These are phyloP conservation scores for Claviceps citrina DNA, from an alignment of 2,329 filamentous ascomycete species.

Conservation along the genomic window DNA sequence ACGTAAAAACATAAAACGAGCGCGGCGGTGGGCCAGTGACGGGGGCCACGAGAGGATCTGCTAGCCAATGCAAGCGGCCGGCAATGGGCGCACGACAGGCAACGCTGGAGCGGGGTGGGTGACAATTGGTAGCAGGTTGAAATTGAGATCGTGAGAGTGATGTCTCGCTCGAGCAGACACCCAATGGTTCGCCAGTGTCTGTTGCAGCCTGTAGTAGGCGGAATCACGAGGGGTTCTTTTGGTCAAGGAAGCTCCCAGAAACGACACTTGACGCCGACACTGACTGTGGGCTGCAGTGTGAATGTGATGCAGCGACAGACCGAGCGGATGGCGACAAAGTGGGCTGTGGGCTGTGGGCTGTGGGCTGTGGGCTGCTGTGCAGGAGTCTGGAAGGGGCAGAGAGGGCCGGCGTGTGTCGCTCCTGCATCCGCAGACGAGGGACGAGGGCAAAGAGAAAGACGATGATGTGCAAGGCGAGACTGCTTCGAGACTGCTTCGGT, in stretches of 20 bases:
- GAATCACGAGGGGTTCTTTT: slow-evolving; percentile 1
- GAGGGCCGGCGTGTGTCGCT: slow-evolving; percentile 1
- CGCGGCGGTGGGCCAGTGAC: slow-evolving; percentile 18
- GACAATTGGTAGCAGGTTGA: slow-evolving; percentile 2
- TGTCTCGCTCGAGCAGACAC: neutral
- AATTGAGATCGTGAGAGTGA: slow-evolving; percentile 3
- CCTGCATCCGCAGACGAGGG: neutral
- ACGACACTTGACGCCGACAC: too few species aligned
- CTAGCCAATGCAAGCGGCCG: slow-evolving; percentile 16
- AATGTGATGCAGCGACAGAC: neutral
- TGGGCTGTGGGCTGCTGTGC: too few species aligned
- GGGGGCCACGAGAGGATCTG: slow-evolving; percentile 7
- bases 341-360: too few species aligned
- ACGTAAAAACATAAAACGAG: slow-evolving; percentile 25
- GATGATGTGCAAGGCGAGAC: neutral
- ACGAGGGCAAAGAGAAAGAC: neutral
- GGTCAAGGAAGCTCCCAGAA: neutral
- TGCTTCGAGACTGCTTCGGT: too few species aligned
- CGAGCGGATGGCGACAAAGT: slow-evolving; percentile 1
- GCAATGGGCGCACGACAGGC: slow-evolving; percentile 7
- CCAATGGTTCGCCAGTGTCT: slow-evolving; percentile 1
- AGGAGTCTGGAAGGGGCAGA: slow-evolving; percentile 3
- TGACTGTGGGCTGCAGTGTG: neutral
- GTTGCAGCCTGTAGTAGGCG: neutral
- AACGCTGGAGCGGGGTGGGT: slow-evolving; percentile 1